phyloP scores from a whole-genome alignment of 108 stramenopile genomes.

The Mediolabrus comicus region DNA sequence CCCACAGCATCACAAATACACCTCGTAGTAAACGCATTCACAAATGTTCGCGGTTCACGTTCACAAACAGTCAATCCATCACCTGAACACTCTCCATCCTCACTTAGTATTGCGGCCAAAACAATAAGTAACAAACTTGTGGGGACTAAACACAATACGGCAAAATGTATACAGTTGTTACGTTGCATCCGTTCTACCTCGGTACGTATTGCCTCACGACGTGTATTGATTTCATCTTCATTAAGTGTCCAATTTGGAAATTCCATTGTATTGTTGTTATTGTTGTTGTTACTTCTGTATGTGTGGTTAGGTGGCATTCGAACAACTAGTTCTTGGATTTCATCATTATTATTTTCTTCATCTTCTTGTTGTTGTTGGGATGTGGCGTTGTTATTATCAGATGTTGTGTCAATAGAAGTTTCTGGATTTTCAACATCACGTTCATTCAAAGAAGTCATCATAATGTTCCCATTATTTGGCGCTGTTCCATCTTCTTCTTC shows the following conservation, averaged over 20 bases:
- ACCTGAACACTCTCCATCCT: conserved; percentile 57
- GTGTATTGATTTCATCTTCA: conserved; percentile 11
- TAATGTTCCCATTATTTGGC: not conserved
- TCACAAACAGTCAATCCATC: conserved; percentile 50
- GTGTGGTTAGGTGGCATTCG: conserved; percentile 14
- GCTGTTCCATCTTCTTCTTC: not conserved
- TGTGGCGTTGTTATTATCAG: not conserved
- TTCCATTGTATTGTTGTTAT: not conserved
- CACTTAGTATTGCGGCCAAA: conserved; percentile 66
- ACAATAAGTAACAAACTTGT: conserved; percentile 76
- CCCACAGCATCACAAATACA: conserved; percentile 82
- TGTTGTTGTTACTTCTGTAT: not conserved
- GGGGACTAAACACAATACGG: conserved; percentile 77
- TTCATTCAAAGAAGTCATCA: no score
- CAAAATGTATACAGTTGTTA: conserved; percentile 77
- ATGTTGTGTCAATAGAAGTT: not conserved
- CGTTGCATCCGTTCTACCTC: conserved; percentile 71
- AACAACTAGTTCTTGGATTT: conserved; percentile 33
- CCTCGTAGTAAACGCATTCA: conserved; percentile 86
- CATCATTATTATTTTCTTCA: conserved; percentile 1
- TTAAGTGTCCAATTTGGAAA: conserved; percentile 5
- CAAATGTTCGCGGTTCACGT: conserved; percentile 69
- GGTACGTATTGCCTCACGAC: conserved; percentile 25
- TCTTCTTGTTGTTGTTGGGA: not conserved
- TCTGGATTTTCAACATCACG: not conserved